Evolutionary conservation across 305 asterid genomes (phyloP).

Genomic region (Withania somnifera): DNA sequence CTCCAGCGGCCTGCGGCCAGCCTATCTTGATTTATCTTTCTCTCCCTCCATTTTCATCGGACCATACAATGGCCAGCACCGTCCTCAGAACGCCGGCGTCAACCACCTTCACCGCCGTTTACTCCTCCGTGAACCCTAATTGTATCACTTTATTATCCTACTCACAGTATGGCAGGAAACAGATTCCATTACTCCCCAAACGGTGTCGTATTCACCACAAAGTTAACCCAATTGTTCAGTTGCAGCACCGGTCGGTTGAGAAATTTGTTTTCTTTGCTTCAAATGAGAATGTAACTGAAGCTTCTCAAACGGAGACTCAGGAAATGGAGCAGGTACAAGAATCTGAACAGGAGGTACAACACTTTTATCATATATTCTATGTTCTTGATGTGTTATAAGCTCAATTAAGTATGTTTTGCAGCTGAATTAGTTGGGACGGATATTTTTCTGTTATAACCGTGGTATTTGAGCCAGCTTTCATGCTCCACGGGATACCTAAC

Average conservation of each 20-base stretch:
- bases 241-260: neutral
- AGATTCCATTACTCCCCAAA: neutral
- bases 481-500: no score
- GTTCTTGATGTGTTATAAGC: neutral
- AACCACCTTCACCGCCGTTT: neutral
- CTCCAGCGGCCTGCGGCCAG: no score
- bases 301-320: neutral
- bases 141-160: neutral
- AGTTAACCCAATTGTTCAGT: neutral
- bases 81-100: neutral
- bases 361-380: neutral
- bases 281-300: neutral
- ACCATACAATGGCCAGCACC: constrained; percentile 8
- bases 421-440: neutral
- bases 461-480: no score
- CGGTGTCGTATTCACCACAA: neutral
- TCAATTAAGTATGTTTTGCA: neutral
- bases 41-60: neutral
- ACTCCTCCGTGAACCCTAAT: neutral
- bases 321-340: neutral
- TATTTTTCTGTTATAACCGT: no score
- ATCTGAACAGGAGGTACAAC: neutral
- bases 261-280: neutral
- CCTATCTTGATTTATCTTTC: neutral
- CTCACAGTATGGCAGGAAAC: neutral